Conservation (phyloP, 2,329 filamentous ascomycete genomes). For the Ambrosiella beaveri region DNA sequence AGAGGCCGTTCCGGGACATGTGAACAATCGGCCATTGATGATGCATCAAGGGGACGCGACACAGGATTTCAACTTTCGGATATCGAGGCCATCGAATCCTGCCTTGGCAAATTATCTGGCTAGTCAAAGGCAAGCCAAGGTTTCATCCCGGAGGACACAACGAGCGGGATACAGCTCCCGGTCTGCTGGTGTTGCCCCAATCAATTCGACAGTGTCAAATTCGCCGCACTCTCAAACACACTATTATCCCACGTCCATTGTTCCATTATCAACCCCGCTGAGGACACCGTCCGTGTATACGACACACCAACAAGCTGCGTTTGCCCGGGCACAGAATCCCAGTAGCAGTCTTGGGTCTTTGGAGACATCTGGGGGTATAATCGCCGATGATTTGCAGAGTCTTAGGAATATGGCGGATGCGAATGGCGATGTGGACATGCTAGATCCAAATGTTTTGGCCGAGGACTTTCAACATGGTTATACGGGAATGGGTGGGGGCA, state of each 20-base stretch:
- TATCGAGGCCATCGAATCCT: slow-evolving; percentile 21
- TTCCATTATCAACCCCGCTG: background rate
- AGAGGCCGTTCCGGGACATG: slow-evolving; percentile 22
- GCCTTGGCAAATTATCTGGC: slow-evolving; percentile 22
- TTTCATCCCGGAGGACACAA: background rate
- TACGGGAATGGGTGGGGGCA: background rate
- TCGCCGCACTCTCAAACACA: background rate
- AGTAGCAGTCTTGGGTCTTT: background rate
- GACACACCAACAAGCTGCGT: slow-evolving; percentile 7
- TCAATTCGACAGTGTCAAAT: background rate
- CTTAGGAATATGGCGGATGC: slow-evolving; percentile 19
- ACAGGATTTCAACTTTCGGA: slow-evolving; percentile 22
- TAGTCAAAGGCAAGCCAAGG: slow-evolving; percentile 20
- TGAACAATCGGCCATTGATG: slow-evolving; percentile 14
- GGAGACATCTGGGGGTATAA: slow-evolving; percentile 19
- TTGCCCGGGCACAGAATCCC: background rate
- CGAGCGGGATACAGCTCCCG: slow-evolving; percentile 6
- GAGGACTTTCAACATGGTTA: slow-evolving; percentile 16
- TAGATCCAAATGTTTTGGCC: slow-evolving; percentile 20
- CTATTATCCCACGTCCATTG: background rate
- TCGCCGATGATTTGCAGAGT: slow-evolving; percentile 22
- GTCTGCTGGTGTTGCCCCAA: slow-evolving; percentile 9
- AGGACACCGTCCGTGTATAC: slow-evolving; percentile 8
- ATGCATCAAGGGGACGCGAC: slow-evolving; percentile 13
- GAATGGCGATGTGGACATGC: slow-evolving; percentile 20